A percentile compares a stretch with the other conserved stretches of the same genome.
These are phyloP conservation scores for Cyclotella choctawhatcheeana DNA, from an alignment of 108 stramenopile species.

Conservation along the genomic window DNA sequence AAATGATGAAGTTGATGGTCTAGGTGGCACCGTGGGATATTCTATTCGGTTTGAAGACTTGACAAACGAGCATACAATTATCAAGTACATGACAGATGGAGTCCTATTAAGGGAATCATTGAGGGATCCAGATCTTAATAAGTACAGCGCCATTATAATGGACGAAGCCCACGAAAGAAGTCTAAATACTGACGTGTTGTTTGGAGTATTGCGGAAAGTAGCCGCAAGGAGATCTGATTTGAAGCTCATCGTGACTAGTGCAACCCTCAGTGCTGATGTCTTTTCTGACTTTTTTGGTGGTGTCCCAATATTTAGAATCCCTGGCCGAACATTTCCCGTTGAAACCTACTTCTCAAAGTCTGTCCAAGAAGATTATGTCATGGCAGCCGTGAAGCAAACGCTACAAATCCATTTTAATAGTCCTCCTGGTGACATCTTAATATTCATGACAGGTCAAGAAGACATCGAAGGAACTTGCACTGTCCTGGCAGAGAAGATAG, in stretches of 20 bases:
- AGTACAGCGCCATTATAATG: constrained; percentile 94
- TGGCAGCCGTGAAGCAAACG: constrained; percentile 98
- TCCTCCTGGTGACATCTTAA: constrained; percentile 97
- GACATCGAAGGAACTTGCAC: constrained; percentile 98
- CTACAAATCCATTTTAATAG: constrained; percentile 96
- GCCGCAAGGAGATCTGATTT: constrained; percentile 92
- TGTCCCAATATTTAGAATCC: constrained; percentile 94
- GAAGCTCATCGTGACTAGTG: constrained; percentile 98
- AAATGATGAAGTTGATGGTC: constrained; percentile 73
- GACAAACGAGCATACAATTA: constrained; percentile 83
- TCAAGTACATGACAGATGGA: constrained; percentile 98
- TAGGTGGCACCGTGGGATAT: constrained; percentile 96
- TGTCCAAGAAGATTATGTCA: constrained; percentile 97
- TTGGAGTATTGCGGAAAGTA: constrained; percentile 95
- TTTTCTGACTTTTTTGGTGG: constrained; percentile 98
- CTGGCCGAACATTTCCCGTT: constrained; percentile 92
- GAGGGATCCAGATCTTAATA: constrained; percentile 94
- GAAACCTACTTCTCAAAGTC: constrained; percentile 93
- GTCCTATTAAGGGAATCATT: constrained; percentile 96
- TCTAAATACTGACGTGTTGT: constrained; percentile 97
- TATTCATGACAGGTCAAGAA: constrained; percentile 99
- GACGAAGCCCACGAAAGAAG: constrained; percentile 98
- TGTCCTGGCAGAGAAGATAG: constrained; percentile 93
- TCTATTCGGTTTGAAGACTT: constrained; percentile 99
- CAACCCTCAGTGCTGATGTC: constrained; percentile 94